Evolutionary conservation across 768 basidiomycete species (phyloP), one percentile per base, ranked within the genome.

Genomic region (Rhizopogon roseolus): DNA sequence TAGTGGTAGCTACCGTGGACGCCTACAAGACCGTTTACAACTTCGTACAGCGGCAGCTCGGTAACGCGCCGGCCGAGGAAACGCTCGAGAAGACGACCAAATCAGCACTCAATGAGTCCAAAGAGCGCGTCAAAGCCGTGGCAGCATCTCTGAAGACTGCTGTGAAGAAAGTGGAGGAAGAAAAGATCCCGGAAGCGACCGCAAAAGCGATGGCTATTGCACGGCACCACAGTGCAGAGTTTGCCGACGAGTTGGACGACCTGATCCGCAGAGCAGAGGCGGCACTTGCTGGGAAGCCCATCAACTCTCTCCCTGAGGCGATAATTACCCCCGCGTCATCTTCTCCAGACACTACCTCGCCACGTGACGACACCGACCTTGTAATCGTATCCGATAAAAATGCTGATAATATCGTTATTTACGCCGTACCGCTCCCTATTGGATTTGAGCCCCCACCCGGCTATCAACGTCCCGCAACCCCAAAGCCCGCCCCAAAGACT

Each of bases 371-470:
- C 10, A 62, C 62, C 3, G 66, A 68, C 16, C 48, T 70, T 17
- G 43, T 68, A n/a, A 56, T 66, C 17, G 52, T 64, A 45, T 51
- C 62, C 2, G 65, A 65, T 27, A 54, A 57, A 9, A 57, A 65
- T 48, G 50, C 53, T 57, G 71, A 72, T 28, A 72, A 73, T 42
- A 49, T 66, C 5, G 9, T 36, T 5, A 73, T 88, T 17, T 96
- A 96, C 64, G 70, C 73, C 42, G 79, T 72, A 16, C 86, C 87
- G 6, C 76, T 98, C 22, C 97, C 96, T n/a, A 71, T 99, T 49
- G 96, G 94, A 11, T 92, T 90, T 66, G 94, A 98, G 68, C 92
- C 88, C 9, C 95, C 96, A 34, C 92, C 92, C 22, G 96, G 96
- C 17, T 98, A 84, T 68, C 75, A 79, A 53, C 78, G 84, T 38